Base-by-base conservation (phyloP, 2,329 filamentous ascomycete genomes). In the Botryosphaeria dothidea region DNA sequence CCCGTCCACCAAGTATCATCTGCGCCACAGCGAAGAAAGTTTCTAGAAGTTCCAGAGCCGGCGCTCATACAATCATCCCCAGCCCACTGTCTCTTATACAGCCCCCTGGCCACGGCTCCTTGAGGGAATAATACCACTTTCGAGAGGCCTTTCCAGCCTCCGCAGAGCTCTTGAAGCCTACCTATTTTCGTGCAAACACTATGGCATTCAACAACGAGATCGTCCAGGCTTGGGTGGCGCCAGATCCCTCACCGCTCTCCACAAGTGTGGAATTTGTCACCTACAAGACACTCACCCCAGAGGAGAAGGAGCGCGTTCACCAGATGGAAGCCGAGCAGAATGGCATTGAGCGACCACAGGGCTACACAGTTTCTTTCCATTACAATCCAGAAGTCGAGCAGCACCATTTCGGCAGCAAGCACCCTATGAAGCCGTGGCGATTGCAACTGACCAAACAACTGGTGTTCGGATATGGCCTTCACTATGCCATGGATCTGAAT, bases 401-500 rank as follows among this genome's bases (percentile, higher is more conserved):
- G 75, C 94, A 98, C 79, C 95, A 99, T 78, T 99, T 99, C 77
- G 95, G 95, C 69, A 90, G 92, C 80, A 93, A 92, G 9, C 95
- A 99, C 82, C 95, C 95, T 21, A 99, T 99, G 95, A 99, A 99
- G 78, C 95, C 95, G 66, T 98, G 95, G 94, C 92, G 95, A 38
- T 82, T 99, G 68, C 97, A 93, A 17, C 85, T 99, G 64, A 96
- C 95, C 65, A 98, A 99, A 78, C 92, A 95, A 72, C 86, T 99
- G 52, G 92, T 99, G 68, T 90, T 96, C 75, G 91, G 92, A 1
- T 98, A 98, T 77, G 95, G 95, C 69, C 92, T 99, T 86, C 93
- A 96, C 72, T 91, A 94, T 73, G 93, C 92, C 68, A 98, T 99
- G 95, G 93, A 98, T 79, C 90, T 94, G 69, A 97, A 96, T 79